These are phyloP conservation scores for Vitis hybrid DNA, from an alignment of 177 flowering plant species.

Conservation along the genomic window DNA sequence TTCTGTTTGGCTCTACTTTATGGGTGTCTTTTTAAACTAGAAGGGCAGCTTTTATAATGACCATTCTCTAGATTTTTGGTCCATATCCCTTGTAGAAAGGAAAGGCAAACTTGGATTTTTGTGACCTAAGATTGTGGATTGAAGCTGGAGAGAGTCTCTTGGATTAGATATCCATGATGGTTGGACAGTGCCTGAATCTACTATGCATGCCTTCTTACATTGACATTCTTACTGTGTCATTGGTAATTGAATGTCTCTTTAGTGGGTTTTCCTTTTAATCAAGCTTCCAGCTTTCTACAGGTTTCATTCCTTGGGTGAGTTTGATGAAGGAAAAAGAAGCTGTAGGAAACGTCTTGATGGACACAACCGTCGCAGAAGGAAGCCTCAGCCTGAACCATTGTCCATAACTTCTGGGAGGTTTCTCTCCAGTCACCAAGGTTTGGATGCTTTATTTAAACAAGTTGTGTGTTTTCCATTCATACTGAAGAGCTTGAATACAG, in stretches of 20 bases:
- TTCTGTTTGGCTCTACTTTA: too few species aligned
- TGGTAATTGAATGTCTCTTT: too few species aligned
- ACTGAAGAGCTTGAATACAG: background rate
- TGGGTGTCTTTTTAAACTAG: too few species aligned
- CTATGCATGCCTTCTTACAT: background rate
- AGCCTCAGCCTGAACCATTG: slow-evolving; percentile 71
- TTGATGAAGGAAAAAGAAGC: slow-evolving; percentile 89
- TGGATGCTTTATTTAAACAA: slow-evolving; percentile 2
- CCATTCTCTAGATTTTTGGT: too few species aligned
- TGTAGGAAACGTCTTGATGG: slow-evolving; percentile 94
- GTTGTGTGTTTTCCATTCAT: background rate
- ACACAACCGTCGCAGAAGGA: slow-evolving; percentile 84
- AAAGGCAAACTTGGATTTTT: too few species aligned
- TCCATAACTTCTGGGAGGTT: slow-evolving; percentile 37
- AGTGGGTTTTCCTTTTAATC: background rate
- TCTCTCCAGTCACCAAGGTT: slow-evolving; percentile 56
- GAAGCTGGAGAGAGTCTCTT: too few species aligned
- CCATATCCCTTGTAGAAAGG: too few species aligned
- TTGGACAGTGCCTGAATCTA: too few species aligned
- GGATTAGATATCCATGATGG: too few species aligned
- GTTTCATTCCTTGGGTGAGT: slow-evolving; percentile 85
- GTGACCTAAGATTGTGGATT: too few species aligned
- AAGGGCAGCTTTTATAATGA: too few species aligned
- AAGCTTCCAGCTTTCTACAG: slow-evolving; percentile 26
- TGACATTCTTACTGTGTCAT: background rate